Base-by-base conservation (phyloP, 129 eudicot genomes). In the Dittrichia graveolens region DNA sequence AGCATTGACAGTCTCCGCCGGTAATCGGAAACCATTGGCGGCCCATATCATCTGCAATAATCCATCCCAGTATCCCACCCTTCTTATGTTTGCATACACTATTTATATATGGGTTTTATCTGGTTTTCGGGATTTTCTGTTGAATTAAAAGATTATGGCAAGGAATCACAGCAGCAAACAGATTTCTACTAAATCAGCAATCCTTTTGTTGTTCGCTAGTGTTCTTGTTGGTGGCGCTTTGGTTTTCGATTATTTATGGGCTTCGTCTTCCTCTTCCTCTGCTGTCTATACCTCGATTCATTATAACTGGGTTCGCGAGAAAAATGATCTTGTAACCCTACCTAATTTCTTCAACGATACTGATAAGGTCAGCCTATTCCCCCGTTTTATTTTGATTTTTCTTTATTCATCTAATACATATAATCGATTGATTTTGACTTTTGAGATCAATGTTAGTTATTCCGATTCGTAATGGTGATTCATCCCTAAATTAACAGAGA, bases 1-100 rank as follows among this genome's bases (percentile, higher is more conserved):
- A 19, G 24, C 67, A 75, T 56, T 4, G 71, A 43, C 73, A 19
- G 67, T 15, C 45, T 55, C 59, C 65, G 55, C 75, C 75, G 63
- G 81, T 77, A 39, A 77, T 77, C 71, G 81, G 71, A 44, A 78
- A 78, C 86, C 86, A 73, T 73, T 82, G 86, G 86, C 86, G 86
- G 82, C 77, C 79, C 37, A 47, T 49, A 44, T 64, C 61, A 43
- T 63, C 10, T 7, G 42, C 53, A 52, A 61, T 45, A 58, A 69
- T 42, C 60, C 18, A 66, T 38, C 75, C 19, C 74, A 15, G 52
- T 18, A 66, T 38, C 75, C 19, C 74, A 15, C 8, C 9, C 8
- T 56, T 40, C 10, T 37, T 24, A 47, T 39, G 47, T 14, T 4
- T 42, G 14, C 43, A 8, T 5, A 19, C 7, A 64, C 14, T 37